A percentile compares a stretch with the other conserved stretches of the same genome.
phyloP scores from a whole-genome alignment of 2,329 filamentous ascomycete genomes.

The Trichoderma sp. region DNA sequence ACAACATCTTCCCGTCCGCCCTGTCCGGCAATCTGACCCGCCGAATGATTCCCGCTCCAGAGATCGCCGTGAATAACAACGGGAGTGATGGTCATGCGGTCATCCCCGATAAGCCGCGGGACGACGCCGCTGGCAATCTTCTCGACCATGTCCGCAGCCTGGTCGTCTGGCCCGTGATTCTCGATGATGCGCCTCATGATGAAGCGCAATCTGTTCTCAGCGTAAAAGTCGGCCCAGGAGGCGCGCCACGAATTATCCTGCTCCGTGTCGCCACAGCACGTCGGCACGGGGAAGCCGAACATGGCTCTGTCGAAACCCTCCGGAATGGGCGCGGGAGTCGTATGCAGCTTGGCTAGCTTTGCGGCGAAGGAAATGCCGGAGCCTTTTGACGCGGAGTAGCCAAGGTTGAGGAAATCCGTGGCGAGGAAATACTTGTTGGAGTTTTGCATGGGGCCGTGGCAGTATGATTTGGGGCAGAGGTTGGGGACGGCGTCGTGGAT shows the following conservation, averaged over 20 bases:
- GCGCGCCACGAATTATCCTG: constrained; percentile 73
- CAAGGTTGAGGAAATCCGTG: constrained; percentile 77
- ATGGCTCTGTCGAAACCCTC: constrained; percentile 55
- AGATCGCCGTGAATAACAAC: constrained; percentile 87
- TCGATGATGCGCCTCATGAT: constrained; percentile 58
- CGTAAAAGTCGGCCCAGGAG: constrained; percentile 85
- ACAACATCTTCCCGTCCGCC: constrained; percentile 68
- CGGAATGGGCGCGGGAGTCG: constrained; percentile 66
- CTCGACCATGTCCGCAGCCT: constrained; percentile 63
- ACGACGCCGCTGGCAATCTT: constrained; percentile 63
- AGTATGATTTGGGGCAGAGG: constrained; percentile 73
- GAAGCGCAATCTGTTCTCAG: constrained; percentile 66
- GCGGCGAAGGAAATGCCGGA: constrained; percentile 61
- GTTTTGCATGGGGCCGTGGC: constrained; percentile 60
- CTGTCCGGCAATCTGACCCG: constrained; percentile 58
- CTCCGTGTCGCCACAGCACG: constrained; percentile 80
- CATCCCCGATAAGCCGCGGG: constrained; percentile 69
- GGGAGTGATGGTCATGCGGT: constrained; percentile 62
- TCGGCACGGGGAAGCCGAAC: constrained; percentile 82
- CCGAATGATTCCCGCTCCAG: constrained; percentile 83
- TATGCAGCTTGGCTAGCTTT: constrained; percentile 78
- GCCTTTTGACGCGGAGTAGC: constrained; percentile 39
- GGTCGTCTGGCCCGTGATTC: constrained; percentile 62
- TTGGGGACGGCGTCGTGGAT: constrained; percentile 69
- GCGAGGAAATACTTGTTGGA: constrained; percentile 57